Evolutionary conservation across 2,329 filamentous ascomycete species (phyloP).

Genomic region (Aureobasidium mangrovei): DNA sequence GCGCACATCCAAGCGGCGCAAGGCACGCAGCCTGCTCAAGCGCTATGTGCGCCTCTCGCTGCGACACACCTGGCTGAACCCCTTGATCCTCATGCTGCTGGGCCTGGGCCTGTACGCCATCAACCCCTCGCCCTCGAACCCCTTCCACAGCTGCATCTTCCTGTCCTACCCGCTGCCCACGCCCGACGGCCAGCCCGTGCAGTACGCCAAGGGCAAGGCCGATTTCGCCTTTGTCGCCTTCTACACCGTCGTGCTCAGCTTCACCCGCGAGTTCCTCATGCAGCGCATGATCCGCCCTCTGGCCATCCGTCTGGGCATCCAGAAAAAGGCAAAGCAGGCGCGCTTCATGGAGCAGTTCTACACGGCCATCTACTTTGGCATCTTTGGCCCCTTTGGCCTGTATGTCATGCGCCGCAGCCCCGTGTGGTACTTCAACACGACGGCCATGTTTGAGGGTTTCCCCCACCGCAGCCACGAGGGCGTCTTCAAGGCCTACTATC

Average conservation of each 20-base stretch:
- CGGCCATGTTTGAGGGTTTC: constrained; percentile 80
- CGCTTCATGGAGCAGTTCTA: constrained; percentile 97
- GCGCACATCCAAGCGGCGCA: constrained; percentile 39
- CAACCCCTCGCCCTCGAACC: constrained; percentile 70
- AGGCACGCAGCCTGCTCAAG: constrained; percentile 35
- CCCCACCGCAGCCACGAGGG: constrained; percentile 75
- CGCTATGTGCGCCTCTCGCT: constrained; percentile 39
- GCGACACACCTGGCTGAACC: constrained; percentile 55
- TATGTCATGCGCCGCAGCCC: constrained; percentile 88
- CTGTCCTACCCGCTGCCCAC: constrained; percentile 63
- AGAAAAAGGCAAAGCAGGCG: constrained; percentile 65
- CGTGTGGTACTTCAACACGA: constrained; percentile 92
- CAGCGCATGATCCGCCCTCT: constrained; percentile 75
- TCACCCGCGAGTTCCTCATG: constrained; percentile 94
- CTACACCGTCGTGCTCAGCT: constrained; percentile 82
- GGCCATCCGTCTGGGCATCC: constrained; percentile 61
- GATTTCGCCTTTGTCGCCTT: constrained; percentile 83
- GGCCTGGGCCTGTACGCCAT: constrained; percentile 62
- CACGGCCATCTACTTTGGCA: constrained; percentile 79
- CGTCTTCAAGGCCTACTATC: constrained; percentile 88
- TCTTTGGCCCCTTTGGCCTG: constrained; percentile 74
- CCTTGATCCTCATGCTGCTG: constrained; percentile 57
- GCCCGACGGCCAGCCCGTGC: constrained; percentile 37
- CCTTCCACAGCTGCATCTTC: constrained; percentile 73
- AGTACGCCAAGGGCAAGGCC: constrained; percentile 83